Conservation (phyloP, 106 monocot genomes). For the Phalaenopsis aphrodite region DNA sequence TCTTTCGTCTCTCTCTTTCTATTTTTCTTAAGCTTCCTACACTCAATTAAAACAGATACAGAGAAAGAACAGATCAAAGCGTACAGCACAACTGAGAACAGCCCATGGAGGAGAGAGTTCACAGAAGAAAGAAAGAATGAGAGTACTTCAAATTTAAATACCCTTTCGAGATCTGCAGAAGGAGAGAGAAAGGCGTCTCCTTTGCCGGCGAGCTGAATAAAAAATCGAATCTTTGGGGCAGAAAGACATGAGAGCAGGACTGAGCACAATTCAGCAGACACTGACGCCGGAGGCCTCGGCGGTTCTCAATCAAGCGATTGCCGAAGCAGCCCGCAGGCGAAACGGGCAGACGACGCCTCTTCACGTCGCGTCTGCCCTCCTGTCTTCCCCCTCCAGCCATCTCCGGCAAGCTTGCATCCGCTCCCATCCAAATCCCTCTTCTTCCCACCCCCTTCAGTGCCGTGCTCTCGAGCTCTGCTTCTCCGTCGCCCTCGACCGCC, state of each 20-base stretch:
- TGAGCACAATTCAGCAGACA: constrained; percentile 68
- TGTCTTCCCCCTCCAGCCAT: constrained; percentile 37
- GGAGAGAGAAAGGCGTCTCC: background rate
- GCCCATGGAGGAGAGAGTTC: background rate
- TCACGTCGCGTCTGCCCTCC: constrained; percentile 67
- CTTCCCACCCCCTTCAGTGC: constrained; percentile 75
- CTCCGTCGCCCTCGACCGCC: constrained; percentile 83
- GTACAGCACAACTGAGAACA: background rate
- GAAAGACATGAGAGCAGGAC: constrained; percentile 35
- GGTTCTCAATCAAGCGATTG: constrained; percentile 38
- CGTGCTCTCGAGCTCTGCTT: constrained; percentile 94
- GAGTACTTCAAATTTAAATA: background rate
- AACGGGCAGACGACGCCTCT: constrained; percentile 84
- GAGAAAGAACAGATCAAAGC: background rate
- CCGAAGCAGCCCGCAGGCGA: constrained; percentile 47
- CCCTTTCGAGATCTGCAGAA: background rate
- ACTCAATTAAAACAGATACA: background rate
- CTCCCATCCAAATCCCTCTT: constrained; percentile 52
- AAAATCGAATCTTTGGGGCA: constrained; percentile 2
- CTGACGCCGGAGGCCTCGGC: constrained; percentile 60
- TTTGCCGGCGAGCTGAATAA: background rate
- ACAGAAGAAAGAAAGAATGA: constrained; percentile 1
- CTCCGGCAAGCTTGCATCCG: constrained; percentile 65
- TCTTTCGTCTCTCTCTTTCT: background rate
- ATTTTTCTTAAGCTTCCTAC: background rate